Base-by-base conservation (phyloP, 352 stramenopile genomes). In the Phytophthora quininea region DNA sequence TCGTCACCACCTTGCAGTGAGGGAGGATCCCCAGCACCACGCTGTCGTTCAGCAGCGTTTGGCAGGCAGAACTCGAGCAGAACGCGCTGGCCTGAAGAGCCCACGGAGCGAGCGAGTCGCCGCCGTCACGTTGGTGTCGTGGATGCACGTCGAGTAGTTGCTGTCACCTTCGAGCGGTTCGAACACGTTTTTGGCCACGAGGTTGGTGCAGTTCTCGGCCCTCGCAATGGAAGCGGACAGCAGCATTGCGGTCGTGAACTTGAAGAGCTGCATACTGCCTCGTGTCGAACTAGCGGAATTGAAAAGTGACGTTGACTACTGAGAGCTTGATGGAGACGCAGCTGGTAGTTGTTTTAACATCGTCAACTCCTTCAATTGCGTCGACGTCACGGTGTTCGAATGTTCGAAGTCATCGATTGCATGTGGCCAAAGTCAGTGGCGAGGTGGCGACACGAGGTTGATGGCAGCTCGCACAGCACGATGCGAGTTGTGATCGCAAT, bases 91-190 rank as follows among this genome's bases (percentile, higher is more conserved):
- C 63, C 19, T 73, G 63, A 19, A 43, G 53, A 29, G 40, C 29
- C 14, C 54, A 63, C 2, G 58, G 64, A 32, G 12, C 30, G 8
- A 15, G 10, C 14, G 64, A 54, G 63, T 40, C 54, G 64, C 12
- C 43, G 66, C 30, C 29, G 63, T 67, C 54, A 69, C 64, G 64
- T 69, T 76, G 35, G 47, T 73, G n/a, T 76, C 63, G 12, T 40
- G 30, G 38, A 69, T 56, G 32, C 63, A 76, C 19, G 35, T 42
- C 10, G 45, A 30, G 49, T 54, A 76, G 54, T 54, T 69, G 4
- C 40, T 12, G 32, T 73, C 32, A 6, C 15, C 58, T 12, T 33
- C 8, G 15, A 69, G 30, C 6, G 63, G 42, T 24, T 58, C 31
- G 3, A 73, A 19, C 0, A 50, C 48, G 14, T 59, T 15, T 37